These are phyloP conservation scores for Evernia prunastri DNA, from an alignment of 495 filamentous ascomycete genomes.

Conservation along the genomic window DNA sequence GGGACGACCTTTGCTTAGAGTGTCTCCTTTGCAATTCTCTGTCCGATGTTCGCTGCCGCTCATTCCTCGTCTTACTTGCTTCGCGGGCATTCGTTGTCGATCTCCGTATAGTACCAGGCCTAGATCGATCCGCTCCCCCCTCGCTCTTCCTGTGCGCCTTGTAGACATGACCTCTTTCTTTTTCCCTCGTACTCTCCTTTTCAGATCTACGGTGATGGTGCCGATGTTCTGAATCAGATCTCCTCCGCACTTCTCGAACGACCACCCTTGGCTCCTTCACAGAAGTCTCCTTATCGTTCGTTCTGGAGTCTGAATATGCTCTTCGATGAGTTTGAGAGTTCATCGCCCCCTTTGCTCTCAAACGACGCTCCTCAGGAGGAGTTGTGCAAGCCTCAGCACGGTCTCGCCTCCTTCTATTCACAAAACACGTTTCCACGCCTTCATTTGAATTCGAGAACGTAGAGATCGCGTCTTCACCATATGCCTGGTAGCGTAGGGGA, in stretches of 20 bases:
- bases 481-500: background rate
- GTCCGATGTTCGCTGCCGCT: slow-evolving; percentile 26
- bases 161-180: background rate
- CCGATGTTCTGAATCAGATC: slow-evolving; percentile 11
- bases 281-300: background rate
- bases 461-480: background rate
- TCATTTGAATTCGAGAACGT: slow-evolving; percentile 2
- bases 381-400: slow-evolving; percentile 12
- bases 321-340: slow-evolving; percentile 11
- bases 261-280: slow-evolving; percentile 7
- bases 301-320: slow-evolving; percentile 4
- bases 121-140: background rate
- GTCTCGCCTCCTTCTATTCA: slow-evolving; percentile 11
- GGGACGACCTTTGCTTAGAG: slow-evolving; percentile 28
- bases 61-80: slow-evolving; percentile 24
- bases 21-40: slow-evolving; percentile 25
- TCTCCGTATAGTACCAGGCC: slow-evolving; percentile 25
- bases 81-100: slow-evolving; percentile 28
- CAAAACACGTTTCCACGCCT: background rate
- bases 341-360: slow-evolving; percentile 1
- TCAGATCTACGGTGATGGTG: slow-evolving; percentile 17
- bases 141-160: slow-evolving; percentile 1
- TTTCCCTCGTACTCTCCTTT: slow-evolving; percentile 3
- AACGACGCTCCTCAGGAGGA: slow-evolving; percentile 10
- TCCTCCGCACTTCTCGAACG: slow-evolving; percentile 12